Evolutionary conservation across 164 flowering plant genomes (phyloP).

Genomic region (Stephania cephalantha): DNA sequence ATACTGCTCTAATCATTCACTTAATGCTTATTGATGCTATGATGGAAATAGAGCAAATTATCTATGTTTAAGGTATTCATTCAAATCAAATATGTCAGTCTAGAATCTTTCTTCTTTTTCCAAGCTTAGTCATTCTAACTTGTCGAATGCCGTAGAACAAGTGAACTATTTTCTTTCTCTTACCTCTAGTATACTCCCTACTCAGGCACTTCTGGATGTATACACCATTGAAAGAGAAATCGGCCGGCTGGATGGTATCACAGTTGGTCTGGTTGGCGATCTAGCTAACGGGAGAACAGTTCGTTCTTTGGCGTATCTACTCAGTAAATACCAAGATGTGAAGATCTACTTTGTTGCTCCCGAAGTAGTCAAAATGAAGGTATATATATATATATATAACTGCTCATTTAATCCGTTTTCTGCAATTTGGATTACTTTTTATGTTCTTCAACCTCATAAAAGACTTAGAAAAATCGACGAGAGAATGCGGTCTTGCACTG

Average conservation of each 20-base stretch:
- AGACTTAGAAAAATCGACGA: background rate
- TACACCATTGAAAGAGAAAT: slow-evolving; percentile 93
- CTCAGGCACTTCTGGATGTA: slow-evolving; percentile 90
- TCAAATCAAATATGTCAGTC: background rate
- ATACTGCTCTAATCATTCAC: background rate
- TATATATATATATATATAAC: slow-evolving; percentile 16
- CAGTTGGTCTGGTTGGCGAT: slow-evolving; percentile 93
- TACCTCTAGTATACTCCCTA: background rate
- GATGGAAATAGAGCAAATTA: background rate
- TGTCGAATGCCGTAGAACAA: background rate
- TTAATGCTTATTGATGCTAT: background rate
- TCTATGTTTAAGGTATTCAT: background rate
- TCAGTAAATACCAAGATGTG: slow-evolving; percentile 73
- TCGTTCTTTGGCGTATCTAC: slow-evolving; percentile 88
- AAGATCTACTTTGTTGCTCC: slow-evolving; percentile 92
- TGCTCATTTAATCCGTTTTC: background rate
- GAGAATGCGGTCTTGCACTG: background rate
- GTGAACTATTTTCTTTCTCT: background rate
- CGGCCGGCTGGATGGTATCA: slow-evolving; percentile 83
- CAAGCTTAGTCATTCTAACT: background rate
- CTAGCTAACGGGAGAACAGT: slow-evolving; percentile 99
- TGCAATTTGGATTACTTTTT: background rate
- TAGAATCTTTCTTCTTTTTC: background rate
- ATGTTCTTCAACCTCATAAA: background rate
- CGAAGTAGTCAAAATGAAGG: slow-evolving; percentile 96